phyloP scores from a whole-genome alignment of 176 grass and related monocot genomes.

The Lolium rigidum region DNA sequence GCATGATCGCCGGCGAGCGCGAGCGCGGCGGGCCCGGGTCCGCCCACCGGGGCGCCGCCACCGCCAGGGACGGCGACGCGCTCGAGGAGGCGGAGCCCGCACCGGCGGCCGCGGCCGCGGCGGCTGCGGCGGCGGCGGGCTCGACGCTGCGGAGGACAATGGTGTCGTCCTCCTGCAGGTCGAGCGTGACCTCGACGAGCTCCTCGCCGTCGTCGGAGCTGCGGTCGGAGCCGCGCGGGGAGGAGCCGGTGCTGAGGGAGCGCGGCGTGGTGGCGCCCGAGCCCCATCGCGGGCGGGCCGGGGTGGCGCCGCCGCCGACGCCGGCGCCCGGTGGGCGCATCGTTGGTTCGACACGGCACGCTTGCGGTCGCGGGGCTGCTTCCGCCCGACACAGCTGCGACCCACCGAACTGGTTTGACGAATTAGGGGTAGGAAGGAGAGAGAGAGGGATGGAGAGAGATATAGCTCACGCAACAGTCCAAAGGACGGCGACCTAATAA shows the following conservation, averaged over 20 bases:
- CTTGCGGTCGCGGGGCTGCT: neutral
- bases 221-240: conserved; percentile 51
- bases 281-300: conserved; percentile 52
- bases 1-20: conserved; percentile 66
- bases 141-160: conserved; percentile 83
- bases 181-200: conserved; percentile 92
- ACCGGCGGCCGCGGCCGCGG: accelerated
- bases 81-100: neutral
- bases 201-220: conserved; percentile 73
- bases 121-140: conserved; percentile 32
- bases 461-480: conserved; percentile 6
- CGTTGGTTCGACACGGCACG: neutral
- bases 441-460: neutral
- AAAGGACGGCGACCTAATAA: conserved; percentile 5
- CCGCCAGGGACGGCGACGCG: conserved; percentile 19
- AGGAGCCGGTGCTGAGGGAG: conserved; percentile 64
- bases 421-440: neutral
- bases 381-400: conserved; percentile 30
- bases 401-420: conserved; percentile 45
- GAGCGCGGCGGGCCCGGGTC: conserved; percentile 40
- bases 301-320: conserved; percentile 30
- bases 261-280: conserved; percentile 56
- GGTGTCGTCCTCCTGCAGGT: conserved; percentile 82
- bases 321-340: conserved; percentile 33
- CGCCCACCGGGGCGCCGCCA: neutral